A percentile compares a stretch with the other conserved stretches of the same genome.
phyloP scores from a whole-genome alignment of 768 basidiomycete species.

The Phlebiopsis gigantea region DNA sequence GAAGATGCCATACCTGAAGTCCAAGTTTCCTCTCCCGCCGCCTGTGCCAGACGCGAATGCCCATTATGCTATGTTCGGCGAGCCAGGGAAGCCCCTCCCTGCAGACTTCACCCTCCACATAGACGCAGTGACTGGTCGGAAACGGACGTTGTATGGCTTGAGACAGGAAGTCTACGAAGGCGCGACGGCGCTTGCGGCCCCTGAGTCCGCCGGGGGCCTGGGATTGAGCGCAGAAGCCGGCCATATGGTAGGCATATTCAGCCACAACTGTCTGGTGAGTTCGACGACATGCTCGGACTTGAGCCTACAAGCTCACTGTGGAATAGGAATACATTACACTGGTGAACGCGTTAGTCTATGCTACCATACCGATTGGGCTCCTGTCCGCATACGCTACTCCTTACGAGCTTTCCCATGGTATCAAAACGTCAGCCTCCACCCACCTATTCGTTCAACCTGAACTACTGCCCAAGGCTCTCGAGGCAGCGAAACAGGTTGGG shows the following conservation, averaged over 20 bases:
- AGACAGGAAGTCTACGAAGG: slow-evolving; percentile 10
- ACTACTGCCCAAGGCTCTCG: slow-evolving; percentile 37
- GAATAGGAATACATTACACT: slow-evolving; percentile 50
- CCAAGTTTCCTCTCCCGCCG: slow-evolving; percentile 7
- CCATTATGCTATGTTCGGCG: slow-evolving; percentile 4
- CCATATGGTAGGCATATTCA: slow-evolving; percentile 66
- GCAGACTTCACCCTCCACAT: slow-evolving; percentile 12
- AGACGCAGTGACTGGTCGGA: slow-evolving; percentile 8
- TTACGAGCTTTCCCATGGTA: slow-evolving; percentile 47
- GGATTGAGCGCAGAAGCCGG: slow-evolving; percentile 28
- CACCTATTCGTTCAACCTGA: slow-evolving; percentile 48
- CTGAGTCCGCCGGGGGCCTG: background rate
- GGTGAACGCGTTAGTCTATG: slow-evolving; percentile 41
- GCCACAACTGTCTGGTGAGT: slow-evolving; percentile 63
- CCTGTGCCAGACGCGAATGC: slow-evolving; percentile 13
- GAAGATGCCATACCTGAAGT: slow-evolving; percentile 12
- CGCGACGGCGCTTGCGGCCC: slow-evolving; percentile 12
- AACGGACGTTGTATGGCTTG: slow-evolving; percentile 6
- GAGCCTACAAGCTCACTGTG: no score
- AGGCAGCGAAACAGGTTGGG: slow-evolving; percentile 29
- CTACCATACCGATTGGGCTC: slow-evolving; percentile 48
- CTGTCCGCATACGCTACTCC: slow-evolving; percentile 52
- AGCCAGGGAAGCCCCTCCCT: background rate
- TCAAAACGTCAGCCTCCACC: slow-evolving; percentile 44
- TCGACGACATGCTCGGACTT: background rate